Conservation (phyloP, 768 basidiomycete genomes). For the Amanita thiersii region DNA sequence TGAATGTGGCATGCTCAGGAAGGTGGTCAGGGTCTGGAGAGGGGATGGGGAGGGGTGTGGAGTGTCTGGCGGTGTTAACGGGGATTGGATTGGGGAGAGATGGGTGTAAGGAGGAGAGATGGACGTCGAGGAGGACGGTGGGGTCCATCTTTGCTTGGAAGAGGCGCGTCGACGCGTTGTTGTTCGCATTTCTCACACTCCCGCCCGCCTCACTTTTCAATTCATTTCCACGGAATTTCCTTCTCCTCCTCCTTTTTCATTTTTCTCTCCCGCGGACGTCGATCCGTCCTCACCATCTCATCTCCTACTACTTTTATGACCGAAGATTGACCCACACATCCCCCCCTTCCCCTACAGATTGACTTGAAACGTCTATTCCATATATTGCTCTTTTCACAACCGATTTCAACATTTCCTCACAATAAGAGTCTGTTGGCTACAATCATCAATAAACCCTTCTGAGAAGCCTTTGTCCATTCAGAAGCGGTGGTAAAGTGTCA, state of each 20-base stretch:
- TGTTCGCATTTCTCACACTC: background rate
- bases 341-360: too few relatives aligned
- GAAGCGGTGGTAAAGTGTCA: too few relatives aligned
- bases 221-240: slow-evolving; percentile 9
- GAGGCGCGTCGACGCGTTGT: background rate
- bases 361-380: too few relatives aligned
- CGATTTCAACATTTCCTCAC: too few relatives aligned
- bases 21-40: slow-evolving; percentile 37
- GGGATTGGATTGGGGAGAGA: slow-evolving; percentile 41
- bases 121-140: slow-evolving; percentile 42
- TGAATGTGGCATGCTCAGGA: slow-evolving; percentile 66
- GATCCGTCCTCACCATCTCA: background rate
- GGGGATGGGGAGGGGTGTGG: slow-evolving; percentile 38
- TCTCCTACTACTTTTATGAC: background rate
- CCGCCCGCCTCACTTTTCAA: background rate
- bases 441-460: too few relatives aligned
- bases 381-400: too few relatives aligned
- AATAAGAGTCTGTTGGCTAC: too few relatives aligned
- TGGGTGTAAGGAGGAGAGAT: slow-evolving; percentile 58
- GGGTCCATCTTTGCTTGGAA: slow-evolving; percentile 5
- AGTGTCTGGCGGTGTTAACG: slow-evolving; percentile 52
- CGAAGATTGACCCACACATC: too few relatives aligned
- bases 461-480: too few relatives aligned
- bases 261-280: slow-evolving; percentile 1
- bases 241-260: too few relatives aligned